Evolutionary conservation across 371 early-diverging fungal species (phyloP).

Genomic region (Haplosporangium sp.): DNA sequence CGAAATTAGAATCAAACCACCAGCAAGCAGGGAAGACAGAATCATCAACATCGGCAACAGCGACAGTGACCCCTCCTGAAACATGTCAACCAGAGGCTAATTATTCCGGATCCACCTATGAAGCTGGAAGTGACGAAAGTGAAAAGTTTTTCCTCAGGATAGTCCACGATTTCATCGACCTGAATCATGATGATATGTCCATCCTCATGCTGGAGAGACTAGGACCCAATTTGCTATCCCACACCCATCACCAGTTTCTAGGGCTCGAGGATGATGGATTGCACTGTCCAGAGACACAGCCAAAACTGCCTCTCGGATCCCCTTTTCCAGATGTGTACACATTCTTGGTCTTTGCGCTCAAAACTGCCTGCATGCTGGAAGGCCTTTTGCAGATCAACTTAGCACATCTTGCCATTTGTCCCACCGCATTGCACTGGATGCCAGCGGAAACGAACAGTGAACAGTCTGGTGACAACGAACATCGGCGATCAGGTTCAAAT

Average conservation of each 20-base stretch:
- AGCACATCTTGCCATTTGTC: constrained; percentile 47
- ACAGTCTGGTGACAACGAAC: neutral
- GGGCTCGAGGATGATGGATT: constrained; percentile 32
- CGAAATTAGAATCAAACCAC: neutral
- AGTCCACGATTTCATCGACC: constrained; percentile 43
- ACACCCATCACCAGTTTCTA: constrained; percentile 31
- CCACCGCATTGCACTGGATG: constrained; percentile 39
- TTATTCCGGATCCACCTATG: constrained; percentile 10
- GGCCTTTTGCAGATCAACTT: constrained; percentile 22
- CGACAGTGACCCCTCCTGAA: neutral
- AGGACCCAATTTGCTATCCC: constrained; percentile 37
- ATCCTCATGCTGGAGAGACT: constrained; percentile 41
- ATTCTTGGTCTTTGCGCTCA: constrained; percentile 47
- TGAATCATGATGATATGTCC: constrained; percentile 45
- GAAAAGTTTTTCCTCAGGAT: constrained; percentile 45
- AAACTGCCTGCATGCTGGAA: constrained; percentile 43
- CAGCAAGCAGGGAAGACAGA: neutral
- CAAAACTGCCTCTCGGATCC: constrained; percentile 24
- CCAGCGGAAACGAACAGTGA: constrained; percentile 13
- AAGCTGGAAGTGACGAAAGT: constrained; percentile 29
- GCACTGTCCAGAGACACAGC: constrained; percentile 12
- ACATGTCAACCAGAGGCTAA: constrained; percentile 9
- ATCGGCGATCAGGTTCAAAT: neutral
- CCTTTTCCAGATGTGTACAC: constrained; percentile 41
- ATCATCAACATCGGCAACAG: neutral